These are phyloP conservation scores for Colletotrichum shisoi DNA, from an alignment of 2,329 filamentous ascomycete species.

Conservation along the genomic window DNA sequence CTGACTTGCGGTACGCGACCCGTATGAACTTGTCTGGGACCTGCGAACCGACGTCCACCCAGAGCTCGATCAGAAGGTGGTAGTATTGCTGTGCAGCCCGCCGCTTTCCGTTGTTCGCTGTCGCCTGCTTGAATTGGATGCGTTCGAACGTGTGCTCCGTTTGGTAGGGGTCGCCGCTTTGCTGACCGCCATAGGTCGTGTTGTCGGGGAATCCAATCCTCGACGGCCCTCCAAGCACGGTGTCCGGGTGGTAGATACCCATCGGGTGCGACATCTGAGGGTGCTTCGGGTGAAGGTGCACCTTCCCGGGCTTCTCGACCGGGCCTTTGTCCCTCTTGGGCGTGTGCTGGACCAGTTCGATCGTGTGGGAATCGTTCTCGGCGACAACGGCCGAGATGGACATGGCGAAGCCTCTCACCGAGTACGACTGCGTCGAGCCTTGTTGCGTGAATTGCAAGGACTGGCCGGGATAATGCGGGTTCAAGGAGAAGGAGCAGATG, in stretches of 20 bases:
- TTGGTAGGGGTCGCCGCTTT: slow-evolving; percentile 51
- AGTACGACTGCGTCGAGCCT: slow-evolving; percentile 64
- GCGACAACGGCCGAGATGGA: slow-evolving; percentile 84
- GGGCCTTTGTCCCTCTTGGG: slow-evolving; percentile 91
- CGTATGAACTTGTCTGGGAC: slow-evolving; percentile 68
- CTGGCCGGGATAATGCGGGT: slow-evolving; percentile 61
- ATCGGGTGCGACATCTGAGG: slow-evolving; percentile 59
- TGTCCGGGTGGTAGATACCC: slow-evolving; percentile 55
- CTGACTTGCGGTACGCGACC: slow-evolving; percentile 75
- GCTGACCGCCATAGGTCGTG: slow-evolving; percentile 46
- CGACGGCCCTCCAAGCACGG: slow-evolving; percentile 47
- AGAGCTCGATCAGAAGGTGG: slow-evolving; percentile 86
- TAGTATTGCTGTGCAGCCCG: slow-evolving; percentile 92
- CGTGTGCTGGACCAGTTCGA: slow-evolving; percentile 88
- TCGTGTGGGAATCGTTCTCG: slow-evolving; percentile 75
- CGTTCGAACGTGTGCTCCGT: slow-evolving; percentile 78
- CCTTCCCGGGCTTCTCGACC: slow-evolving; percentile 74
- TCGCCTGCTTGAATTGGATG: slow-evolving; percentile 93
- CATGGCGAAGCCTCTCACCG: slow-evolving; percentile 80
- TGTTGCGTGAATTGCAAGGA: slow-evolving; percentile 61
- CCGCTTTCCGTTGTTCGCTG: slow-evolving; percentile 91
- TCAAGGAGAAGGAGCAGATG: slow-evolving; percentile 77
- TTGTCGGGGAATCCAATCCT: slow-evolving; percentile 48
- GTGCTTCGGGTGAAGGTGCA: slow-evolving; percentile 72
- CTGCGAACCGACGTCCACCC: slow-evolving; percentile 68